These are phyloP conservation scores for Candida gigantensis DNA, from an alignment of 1,139 yeast species.

Conservation along the genomic window DNA sequence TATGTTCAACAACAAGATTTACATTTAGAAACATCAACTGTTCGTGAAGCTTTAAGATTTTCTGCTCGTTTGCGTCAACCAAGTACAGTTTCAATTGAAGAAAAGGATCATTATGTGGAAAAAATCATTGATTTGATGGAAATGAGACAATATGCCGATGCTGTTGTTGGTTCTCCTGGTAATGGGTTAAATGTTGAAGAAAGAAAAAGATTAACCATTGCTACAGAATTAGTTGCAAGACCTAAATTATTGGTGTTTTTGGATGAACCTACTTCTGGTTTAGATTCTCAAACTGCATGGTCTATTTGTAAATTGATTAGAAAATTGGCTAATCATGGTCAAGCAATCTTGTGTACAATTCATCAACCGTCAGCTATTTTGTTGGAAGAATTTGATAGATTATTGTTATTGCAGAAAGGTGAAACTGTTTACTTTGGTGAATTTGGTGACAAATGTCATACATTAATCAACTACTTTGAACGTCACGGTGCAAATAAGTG, in stretches of 20 bases:
- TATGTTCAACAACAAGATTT: conserved; percentile 45
- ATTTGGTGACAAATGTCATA: conserved; percentile 53
- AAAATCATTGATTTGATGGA: conserved; percentile 36
- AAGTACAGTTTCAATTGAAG: conserved; percentile 24
- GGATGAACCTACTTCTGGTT: conserved; percentile 44
- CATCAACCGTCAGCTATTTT: conserved; percentile 46
- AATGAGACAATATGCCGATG: conserved; percentile 30
- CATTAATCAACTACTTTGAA: conserved; percentile 57
- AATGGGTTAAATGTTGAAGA: conserved; percentile 45
- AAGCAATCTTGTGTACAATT: conserved; percentile 45
- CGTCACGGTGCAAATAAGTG: conserved; percentile 51
- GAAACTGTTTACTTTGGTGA: conserved; percentile 69
- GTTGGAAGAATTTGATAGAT: conserved; percentile 36
- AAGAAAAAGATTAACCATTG: conserved; percentile 39
- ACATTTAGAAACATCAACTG: conserved; percentile 39
- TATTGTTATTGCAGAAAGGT: conserved; percentile 44
- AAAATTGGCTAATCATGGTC: conserved; percentile 45
- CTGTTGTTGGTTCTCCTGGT: conserved; percentile 44
- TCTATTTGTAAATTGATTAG: conserved; percentile 44
- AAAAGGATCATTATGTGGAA: conserved; percentile 38
- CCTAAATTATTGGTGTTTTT: conserved; percentile 39
- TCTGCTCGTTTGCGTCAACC: conserved; percentile 42
- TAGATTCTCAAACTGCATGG: conserved; percentile 48
- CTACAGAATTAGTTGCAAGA: conserved; percentile 42
- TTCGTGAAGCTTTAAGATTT: conserved; percentile 38